Base-by-base conservation (phyloP, 352 stramenopile species). In the Globisporangium canariense region DNA sequence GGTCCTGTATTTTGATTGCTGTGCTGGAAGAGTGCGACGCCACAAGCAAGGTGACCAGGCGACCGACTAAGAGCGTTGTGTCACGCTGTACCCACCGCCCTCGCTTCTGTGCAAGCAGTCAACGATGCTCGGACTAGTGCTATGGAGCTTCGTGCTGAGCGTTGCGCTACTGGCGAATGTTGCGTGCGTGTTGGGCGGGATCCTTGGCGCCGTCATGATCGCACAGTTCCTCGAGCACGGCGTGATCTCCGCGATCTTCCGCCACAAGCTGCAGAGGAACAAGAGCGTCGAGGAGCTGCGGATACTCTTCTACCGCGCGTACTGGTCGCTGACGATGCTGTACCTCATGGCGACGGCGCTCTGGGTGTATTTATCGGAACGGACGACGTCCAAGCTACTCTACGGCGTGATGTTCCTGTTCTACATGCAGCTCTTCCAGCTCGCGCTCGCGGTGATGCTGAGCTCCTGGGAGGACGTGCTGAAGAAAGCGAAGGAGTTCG, bases 351-450 rank as follows among this genome's bases (percentile, higher is more conserved):
- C 54, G 16, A 67, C 74, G 22, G 62, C 68, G 25, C 47, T 88
- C 2, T 93, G 83, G 83, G 72, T 93, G 32, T 87, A 85, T 61
- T 60, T 79, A 16, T 87, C 83, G 4, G 78, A 91, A 36, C 83
- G 81, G 16, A 73, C 67, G 65, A 69, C 58, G 10, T 65, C 73
- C 34, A 77, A 78, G 32, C 43, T 78, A 8, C 68, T 79, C 5
- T 91, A 89, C 54, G 83, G 78, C 34, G 66, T 78, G 6, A 34
- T 78, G 41, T 82, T 86, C 59, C 84, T 84, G 53, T 67, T 75
- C 8, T 60, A 80, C 18, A 75, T 80, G 70, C 75, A 88, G 73
- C 67, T 75, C 7, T 54, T 78, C 13, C 83, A 93, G 66, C 71
- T 93, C 36, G 72, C 70, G 25, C 45, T 83, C 45, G 75, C 86